phyloP scores from a whole-genome alignment of 2,329 filamentous ascomycete genomes.

The Exophiala dermatitidis region DNA sequence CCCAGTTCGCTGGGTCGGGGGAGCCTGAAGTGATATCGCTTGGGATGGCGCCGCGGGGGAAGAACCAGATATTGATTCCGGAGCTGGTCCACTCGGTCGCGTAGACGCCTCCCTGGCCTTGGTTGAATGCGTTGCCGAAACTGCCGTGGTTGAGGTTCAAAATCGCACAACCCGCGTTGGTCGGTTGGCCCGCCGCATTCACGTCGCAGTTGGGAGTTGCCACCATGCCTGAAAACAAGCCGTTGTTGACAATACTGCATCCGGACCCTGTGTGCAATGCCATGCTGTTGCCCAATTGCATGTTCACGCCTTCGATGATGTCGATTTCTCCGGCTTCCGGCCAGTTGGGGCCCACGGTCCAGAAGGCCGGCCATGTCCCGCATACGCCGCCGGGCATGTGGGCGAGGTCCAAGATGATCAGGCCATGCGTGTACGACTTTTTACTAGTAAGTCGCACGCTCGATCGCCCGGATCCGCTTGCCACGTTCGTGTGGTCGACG shows the following conservation, averaged over 20 bases:
- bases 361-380: constrained; percentile 65
- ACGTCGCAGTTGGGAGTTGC: constrained; percentile 54
- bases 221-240: constrained; percentile 39
- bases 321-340: constrained; percentile 67
- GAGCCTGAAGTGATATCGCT: constrained; percentile 51
- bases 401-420: constrained; percentile 63
- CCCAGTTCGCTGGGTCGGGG: constrained; percentile 64
- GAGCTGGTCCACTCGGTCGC: constrained; percentile 68
- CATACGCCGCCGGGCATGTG: constrained; percentile 68
- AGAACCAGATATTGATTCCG: constrained; percentile 75
- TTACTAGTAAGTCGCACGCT: constrained; percentile 66
- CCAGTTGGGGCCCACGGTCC: constrained; percentile 61
- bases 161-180: constrained; percentile 55
- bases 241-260: constrained; percentile 51
- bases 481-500: constrained; percentile 55
- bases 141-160: constrained; percentile 45
- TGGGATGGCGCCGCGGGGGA: constrained; percentile 61
- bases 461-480: constrained; percentile 53
- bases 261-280: constrained; percentile 60
- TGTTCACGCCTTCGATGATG: constrained; percentile 71
- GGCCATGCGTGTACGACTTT: constrained; percentile 55
- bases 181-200: constrained; percentile 36
- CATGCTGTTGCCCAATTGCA: constrained; percentile 51
- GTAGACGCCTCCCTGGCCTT: constrained; percentile 61
- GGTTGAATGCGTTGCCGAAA: constrained; percentile 66